phyloP scores from a whole-genome alignment of 1,284 basidiomycete species.

The Apiotrichum akiyoshidainum region DNA sequence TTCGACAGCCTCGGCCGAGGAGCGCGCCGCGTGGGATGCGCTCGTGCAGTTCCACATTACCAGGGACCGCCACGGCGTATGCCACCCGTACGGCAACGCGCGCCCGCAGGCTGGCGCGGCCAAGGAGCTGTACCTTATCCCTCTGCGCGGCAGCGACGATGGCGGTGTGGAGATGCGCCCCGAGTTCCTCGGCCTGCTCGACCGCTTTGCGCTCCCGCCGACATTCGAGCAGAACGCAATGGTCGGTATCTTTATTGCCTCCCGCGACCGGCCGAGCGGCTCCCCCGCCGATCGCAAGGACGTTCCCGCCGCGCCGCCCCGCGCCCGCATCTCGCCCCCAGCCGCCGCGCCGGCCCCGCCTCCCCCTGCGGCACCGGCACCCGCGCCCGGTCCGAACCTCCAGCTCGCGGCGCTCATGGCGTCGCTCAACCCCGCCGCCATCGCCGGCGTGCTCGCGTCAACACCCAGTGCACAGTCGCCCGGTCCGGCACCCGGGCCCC shows the following conservation, averaged over 20 bases:
- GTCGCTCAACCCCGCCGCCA: conserved; percentile 34
- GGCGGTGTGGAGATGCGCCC: conserved; percentile 56
- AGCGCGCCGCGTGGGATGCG: conserved; percentile 58
- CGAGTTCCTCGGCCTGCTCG: conserved; percentile 79
- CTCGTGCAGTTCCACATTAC: conserved; percentile 67
- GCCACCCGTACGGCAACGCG: conserved; percentile 66
- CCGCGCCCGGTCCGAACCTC: conserved; percentile 31
- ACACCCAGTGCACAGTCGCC: no score
- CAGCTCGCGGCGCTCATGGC: conserved; percentile 43
- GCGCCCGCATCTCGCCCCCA: conserved; percentile 21
- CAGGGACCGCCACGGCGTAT: conserved; percentile 77
- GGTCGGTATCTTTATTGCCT: conserved; percentile 76
- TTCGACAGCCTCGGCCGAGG: conserved; percentile 44
- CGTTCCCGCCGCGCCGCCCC: conserved; percentile 18
- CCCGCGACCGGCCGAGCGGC: conserved; percentile 55
- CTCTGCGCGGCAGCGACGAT: conserved; percentile 62
- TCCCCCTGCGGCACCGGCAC: not conserved
- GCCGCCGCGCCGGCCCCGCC: conserved; percentile 25
- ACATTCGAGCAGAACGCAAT: conserved; percentile 63
- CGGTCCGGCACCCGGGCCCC: not conserved
- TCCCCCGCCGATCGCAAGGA: conserved; percentile 7
- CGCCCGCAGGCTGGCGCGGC: conserved; percentile 67
- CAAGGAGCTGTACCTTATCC: conserved; percentile 83
- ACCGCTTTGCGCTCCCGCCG: conserved; percentile 66
- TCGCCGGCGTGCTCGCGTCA: conserved; percentile 11